These are phyloP conservation scores for Podaxis pistillaris DNA, from an alignment of 768 basidiomycete species.

Conservation along the genomic window DNA sequence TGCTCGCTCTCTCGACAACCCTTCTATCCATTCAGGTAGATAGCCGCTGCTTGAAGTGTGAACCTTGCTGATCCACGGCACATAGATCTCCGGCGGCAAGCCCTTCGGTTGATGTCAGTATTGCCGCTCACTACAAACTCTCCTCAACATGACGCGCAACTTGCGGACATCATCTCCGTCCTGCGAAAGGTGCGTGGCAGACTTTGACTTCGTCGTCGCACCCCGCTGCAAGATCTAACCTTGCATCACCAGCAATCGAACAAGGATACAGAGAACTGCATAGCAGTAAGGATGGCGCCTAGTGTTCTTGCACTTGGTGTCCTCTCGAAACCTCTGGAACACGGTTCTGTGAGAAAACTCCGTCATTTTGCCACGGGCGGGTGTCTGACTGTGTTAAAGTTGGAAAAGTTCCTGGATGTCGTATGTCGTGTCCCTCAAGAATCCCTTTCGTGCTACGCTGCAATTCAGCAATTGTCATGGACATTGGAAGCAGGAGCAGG, in stretches of 20 bases:
- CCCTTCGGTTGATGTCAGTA: slow-evolving; percentile 40
- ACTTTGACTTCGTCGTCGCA: not conserved
- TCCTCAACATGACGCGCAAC: slow-evolving; percentile 16
- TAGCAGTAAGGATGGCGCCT: slow-evolving; percentile 2
- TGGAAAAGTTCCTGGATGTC: slow-evolving; percentile 11
- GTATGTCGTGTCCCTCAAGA: slow-evolving; percentile 15
- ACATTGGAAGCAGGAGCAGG: slow-evolving; percentile 35
- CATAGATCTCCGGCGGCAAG: slow-evolving; percentile 38
- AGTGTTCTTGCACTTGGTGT: not conserved
- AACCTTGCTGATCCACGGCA: not conserved
- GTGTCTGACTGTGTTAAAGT: not conserved
- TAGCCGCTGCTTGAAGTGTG: slow-evolving; percentile 1
- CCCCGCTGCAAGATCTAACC: not conserved
- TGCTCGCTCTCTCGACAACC: slow-evolving; percentile 20
- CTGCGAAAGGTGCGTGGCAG: slow-evolving; percentile 19
- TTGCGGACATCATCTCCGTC: slow-evolving; percentile 16
- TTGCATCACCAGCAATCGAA: not conserved
- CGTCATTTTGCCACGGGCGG: not conserved
- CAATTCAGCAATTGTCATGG: slow-evolving; percentile 64
- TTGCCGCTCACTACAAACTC: slow-evolving; percentile 24
- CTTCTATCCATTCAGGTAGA: slow-evolving; percentile 19
- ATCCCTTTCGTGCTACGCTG: slow-evolving; percentile 44
- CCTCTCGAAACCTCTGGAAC: not conserved
- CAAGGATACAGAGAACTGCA: slow-evolving; percentile 18
- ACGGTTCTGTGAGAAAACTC: not conserved